A percentile compares a stretch with the other conserved stretches of the same genome.
phyloP scores from a whole-genome alignment of 2,329 filamentous ascomycete genomes.

The Arthrobotrys pseudoclavata region DNA sequence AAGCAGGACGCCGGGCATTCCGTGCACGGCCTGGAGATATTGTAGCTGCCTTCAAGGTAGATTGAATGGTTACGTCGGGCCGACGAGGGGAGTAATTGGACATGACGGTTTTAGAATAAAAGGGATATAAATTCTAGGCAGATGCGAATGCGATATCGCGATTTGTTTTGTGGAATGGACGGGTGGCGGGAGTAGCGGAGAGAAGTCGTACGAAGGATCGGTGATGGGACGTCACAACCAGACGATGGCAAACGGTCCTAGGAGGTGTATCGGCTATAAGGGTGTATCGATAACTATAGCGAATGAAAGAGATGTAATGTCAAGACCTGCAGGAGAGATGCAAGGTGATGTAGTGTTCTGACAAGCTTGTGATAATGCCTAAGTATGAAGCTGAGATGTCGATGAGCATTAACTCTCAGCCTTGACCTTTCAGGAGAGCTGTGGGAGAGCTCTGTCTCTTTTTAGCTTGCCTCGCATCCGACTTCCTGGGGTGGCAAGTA shows the following conservation, averaged over 20 bases:
- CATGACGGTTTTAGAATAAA: slow-evolving; percentile 5
- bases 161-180: slow-evolving; percentile 1
- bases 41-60: slow-evolving; percentile 37
- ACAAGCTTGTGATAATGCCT: too few relatives aligned
- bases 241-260: too few relatives aligned
- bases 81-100: slow-evolving; percentile 45
- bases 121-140: not conserved
- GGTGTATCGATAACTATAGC: not conserved
- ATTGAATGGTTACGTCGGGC: slow-evolving; percentile 36
- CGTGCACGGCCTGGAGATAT: slow-evolving; percentile 30
- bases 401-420: too few relatives aligned
- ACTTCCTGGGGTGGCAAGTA: too few relatives aligned
- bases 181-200: slow-evolving; percentile 3
- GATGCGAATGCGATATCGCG: not conserved
- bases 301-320: not conserved
- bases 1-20: slow-evolving; percentile 39
- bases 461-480: too few relatives aligned
- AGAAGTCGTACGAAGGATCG: slow-evolving; percentile 2
- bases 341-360: slow-evolving; percentile 19
- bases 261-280: too few relatives aligned
- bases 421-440: too few relatives aligned
- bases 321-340: slow-evolving; percentile 3
- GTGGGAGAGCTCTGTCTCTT: too few relatives aligned
- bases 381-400: too few relatives aligned
- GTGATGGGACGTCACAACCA: not conserved